Conservation (phyloP, 1,284 basidiomycete genomes). For the Boletus coffeatus region DNA sequence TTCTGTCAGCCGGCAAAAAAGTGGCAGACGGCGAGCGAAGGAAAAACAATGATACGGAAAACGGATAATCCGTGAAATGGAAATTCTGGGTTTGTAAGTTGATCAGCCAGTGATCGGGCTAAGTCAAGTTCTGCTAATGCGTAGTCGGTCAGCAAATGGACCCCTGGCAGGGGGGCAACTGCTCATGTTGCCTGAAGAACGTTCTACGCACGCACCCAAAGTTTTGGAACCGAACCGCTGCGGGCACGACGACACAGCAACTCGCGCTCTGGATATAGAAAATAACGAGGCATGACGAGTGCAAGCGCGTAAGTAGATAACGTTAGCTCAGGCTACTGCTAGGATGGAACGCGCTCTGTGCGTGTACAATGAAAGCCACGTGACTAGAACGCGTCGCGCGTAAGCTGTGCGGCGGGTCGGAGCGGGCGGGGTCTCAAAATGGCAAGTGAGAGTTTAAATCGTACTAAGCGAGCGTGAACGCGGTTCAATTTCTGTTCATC, state of each 20-base stretch:
- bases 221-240: constrained; percentile 5
- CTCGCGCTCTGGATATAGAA: neutral
- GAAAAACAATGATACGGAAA: constrained; percentile 7
- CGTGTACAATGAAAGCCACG: constrained; percentile 14
- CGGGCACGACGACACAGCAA: neutral
- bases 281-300: neutral
- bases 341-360: neutral
- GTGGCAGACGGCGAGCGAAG: neutral
- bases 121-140: neutral
- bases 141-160: constrained; percentile 3
- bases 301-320: neutral
- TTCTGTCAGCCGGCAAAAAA: constrained; percentile 3
- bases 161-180: constrained; percentile 9
- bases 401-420: constrained; percentile 23
- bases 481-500: constrained; percentile 23
- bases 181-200: constrained; percentile 6
- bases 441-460: constrained; percentile 27
- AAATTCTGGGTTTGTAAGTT: constrained; percentile 17
- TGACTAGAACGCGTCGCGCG: constrained; percentile 28
- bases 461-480: constrained; percentile 21
- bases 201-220: neutral
- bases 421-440: constrained; percentile 31
- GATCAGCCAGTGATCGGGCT: constrained; percentile 23
- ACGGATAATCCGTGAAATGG: constrained; percentile 6
- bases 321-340: neutral